Evolutionary conservation across 768 basidiomycete species (phyloP).

Genomic region (Dacryopinax spathularia): DNA sequence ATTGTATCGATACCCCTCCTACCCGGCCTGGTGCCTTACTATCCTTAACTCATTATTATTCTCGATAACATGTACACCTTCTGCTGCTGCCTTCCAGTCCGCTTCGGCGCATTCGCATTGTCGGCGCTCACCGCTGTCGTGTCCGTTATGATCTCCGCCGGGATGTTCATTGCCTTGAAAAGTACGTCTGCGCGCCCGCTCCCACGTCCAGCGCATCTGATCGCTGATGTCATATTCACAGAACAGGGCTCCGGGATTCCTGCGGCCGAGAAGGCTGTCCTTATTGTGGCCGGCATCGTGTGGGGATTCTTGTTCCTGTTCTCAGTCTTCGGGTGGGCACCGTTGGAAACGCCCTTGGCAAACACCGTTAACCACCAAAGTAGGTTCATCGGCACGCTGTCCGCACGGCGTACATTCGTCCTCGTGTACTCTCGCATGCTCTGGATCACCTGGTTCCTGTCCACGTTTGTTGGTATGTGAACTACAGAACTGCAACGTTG

Average conservation of each 20-base stretch:
- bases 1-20: background rate
- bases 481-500: background rate
- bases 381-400: background rate
- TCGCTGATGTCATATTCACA: background rate
- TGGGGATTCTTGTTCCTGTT: background rate
- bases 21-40: background rate
- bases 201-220: background rate
- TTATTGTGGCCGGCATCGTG: background rate
- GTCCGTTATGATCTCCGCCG: background rate
- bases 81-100: conserved; percentile 2
- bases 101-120: background rate
- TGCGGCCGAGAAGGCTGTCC: background rate
- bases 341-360: background rate
- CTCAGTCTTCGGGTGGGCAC: background rate
- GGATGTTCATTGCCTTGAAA: background rate
- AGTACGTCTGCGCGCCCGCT: background rate
- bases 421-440: conserved; percentile 3
- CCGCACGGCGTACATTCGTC: background rate
- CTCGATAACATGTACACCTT: background rate
- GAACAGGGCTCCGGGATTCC: background rate
- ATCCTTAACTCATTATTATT: background rate
- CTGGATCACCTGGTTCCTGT: conserved; percentile 1
- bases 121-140: background rate
- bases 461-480: conserved; percentile 1
- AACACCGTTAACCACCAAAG: background rate